Evolutionary conservation across 306 rosid genomes (phyloP).

Genomic region (Cucurbita moschata): DNA sequence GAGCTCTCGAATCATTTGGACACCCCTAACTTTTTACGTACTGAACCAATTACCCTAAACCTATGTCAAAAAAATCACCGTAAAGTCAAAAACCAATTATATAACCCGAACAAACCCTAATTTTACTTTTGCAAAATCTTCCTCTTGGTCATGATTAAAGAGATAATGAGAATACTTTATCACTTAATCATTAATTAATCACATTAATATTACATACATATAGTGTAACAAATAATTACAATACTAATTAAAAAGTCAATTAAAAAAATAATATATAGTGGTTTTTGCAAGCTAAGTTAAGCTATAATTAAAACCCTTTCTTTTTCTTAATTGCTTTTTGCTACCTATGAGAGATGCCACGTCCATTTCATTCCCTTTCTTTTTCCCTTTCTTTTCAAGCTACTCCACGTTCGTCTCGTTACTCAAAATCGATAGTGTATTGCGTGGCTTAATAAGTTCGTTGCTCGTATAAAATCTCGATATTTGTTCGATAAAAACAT

Average conservation of each 20-base stretch:
- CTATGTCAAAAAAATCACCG: not conserved
- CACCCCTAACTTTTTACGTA: no score
- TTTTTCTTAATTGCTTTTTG: conserved; percentile 11
- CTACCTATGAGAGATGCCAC: conserved; percentile 29
- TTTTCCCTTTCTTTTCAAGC: conserved; percentile 47
- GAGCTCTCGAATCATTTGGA: no score
- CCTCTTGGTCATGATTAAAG: not conserved
- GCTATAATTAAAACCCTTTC: conserved; percentile 27
- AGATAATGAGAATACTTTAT: no score
- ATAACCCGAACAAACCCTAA: not conserved
- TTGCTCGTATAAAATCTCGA: no score
- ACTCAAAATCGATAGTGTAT: no score
- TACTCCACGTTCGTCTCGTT: conserved; percentile 2
- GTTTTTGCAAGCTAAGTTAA: conserved; percentile 78
- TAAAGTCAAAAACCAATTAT: not conserved
- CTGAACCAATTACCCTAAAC: not conserved
- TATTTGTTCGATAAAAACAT: no score
- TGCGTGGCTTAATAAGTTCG: no score
- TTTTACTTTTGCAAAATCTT: not conserved
- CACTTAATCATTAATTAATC: no score
- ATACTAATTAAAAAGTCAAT: no score
- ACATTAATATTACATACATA: no score
- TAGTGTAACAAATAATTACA: no score
- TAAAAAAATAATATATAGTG: no score
- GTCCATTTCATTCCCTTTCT: conserved; percentile 46